phyloP scores from a whole-genome alignment of 1,284 basidiomycete genomes.

The Tylopilus orsonianus region DNA sequence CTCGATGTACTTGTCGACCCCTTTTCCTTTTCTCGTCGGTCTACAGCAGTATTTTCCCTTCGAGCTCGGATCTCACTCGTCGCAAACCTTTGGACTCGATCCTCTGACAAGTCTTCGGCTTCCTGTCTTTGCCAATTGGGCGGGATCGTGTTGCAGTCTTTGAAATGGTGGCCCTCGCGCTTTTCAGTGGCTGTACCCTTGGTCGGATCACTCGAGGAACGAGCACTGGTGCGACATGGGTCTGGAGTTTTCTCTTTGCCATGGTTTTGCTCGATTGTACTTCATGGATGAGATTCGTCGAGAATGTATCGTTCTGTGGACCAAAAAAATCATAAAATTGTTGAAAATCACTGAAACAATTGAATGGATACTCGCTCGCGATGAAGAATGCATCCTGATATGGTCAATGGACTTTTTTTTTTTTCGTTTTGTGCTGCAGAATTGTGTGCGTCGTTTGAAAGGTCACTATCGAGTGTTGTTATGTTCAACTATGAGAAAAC shows the following conservation, averaged over 20 bases:
- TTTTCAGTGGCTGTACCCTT: background rate
- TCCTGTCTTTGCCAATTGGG: background rate
- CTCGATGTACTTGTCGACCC: constrained; percentile 1
- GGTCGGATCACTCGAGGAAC: background rate
- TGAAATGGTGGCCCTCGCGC: background rate
- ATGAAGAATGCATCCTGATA: no score
- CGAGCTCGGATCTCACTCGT: background rate
- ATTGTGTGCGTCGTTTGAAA: no score
- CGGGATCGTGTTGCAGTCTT: background rate
- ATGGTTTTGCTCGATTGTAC: background rate
- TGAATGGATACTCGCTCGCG: no score
- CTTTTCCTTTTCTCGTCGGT: background rate
- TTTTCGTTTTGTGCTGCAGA: no score
- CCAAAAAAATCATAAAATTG: background rate
- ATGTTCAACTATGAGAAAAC: no score
- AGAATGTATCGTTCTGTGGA: background rate
- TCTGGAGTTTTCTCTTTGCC: background rate
- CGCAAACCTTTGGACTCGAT: background rate
- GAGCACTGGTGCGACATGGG: background rate
- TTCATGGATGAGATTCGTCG: background rate
- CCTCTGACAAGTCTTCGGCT: background rate
- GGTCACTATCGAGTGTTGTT: no score
- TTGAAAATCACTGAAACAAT: background rate
- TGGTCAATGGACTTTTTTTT: no score
- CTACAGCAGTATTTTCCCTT: background rate